Percentiles rank a stretch among this genome's conserved stretches.
Evolutionary conservation across 768 basidiomycete genomes (phyloP).

Genomic region (Mycena filopes): DNA sequence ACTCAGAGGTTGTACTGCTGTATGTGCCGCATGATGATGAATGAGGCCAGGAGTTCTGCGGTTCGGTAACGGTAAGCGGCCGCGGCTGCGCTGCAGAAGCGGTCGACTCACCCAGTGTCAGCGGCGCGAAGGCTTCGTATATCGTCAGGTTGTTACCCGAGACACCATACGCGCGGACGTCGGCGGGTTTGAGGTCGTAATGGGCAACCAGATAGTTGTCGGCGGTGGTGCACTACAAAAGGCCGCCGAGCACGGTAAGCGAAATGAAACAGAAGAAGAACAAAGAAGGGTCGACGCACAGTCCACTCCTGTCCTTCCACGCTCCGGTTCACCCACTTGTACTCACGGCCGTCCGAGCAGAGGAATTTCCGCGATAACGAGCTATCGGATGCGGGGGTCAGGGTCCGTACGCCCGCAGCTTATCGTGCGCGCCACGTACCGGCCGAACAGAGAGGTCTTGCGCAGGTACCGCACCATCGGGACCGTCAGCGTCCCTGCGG

Average conservation of each 20-base stretch:
- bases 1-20: constrained; percentile 62
- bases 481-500: constrained; percentile 51
- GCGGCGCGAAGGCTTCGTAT: constrained; percentile 61
- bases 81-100: constrained; percentile 31
- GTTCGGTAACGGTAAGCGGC: constrained; percentile 39
- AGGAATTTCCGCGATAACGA: constrained; percentile 76
- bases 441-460: constrained; percentile 71
- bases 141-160: constrained; percentile 74
- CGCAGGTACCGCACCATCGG: constrained; percentile 74
- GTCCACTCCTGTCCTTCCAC: constrained; percentile 78
- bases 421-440: constrained; percentile 54
- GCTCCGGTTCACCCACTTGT: constrained; percentile 70
- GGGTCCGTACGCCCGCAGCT: constrained; percentile 18
- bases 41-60: constrained; percentile 66
- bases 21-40: constrained; percentile 74
- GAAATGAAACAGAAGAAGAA: constrained; percentile 8
- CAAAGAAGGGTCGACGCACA: constrained; percentile 55
- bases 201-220: constrained; percentile 71
- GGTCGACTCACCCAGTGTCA: constrained; percentile 65
- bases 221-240: constrained; percentile 60
- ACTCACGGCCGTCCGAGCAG: constrained; percentile 76
- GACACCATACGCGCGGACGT: constrained; percentile 64
- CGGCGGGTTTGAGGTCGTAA: constrained; percentile 68
- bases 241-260: constrained; percentile 1
- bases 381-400: constrained; percentile 45